A percentile compares a stretch with the other conserved stretches of the same genome.
Conservation (phyloP, 352 stramenopile species). For the Globisporangium sylvaticum region DNA sequence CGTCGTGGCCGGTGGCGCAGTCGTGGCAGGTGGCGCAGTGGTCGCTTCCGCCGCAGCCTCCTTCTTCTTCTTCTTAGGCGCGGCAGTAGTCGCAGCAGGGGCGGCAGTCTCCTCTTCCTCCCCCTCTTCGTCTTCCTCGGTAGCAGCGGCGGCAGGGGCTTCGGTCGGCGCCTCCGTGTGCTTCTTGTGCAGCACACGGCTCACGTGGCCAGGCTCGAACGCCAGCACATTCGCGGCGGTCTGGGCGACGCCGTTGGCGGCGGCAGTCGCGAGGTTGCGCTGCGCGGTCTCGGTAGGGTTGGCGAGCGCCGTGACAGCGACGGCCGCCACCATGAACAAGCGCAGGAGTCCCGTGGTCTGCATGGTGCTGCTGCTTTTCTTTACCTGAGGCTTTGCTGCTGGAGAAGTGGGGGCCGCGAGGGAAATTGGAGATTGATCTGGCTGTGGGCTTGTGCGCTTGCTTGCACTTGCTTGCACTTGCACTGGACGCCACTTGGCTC, state of each 20-base stretch:
- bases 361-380: slow-evolving; percentile 29
- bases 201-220: slow-evolving; percentile 24
- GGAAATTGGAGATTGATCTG: slow-evolving; percentile 54
- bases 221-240: slow-evolving; percentile 7
- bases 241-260: slow-evolving; percentile 18
- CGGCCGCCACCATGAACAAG: slow-evolving; percentile 43
- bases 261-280: slow-evolving; percentile 13
- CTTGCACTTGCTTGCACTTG: slow-evolving; percentile 14
- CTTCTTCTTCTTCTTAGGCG: slow-evolving; percentile 27
- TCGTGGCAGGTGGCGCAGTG: slow-evolving; percentile 27
- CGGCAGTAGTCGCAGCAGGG: slow-evolving; percentile 3
- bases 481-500: slow-evolving; percentile 18
- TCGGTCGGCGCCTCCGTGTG: background rate
- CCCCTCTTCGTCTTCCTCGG: slow-evolving; percentile 13
- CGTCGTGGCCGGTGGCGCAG: slow-evolving; percentile 5
- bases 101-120: slow-evolving; percentile 7
- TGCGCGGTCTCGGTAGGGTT: slow-evolving; percentile 16
- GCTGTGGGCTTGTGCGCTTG: background rate
- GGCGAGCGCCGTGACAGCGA: slow-evolving; percentile 40
- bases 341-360: slow-evolving; percentile 50
- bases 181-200: slow-evolving; percentile 32
- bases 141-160: slow-evolving; percentile 14
- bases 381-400: slow-evolving; percentile 13
- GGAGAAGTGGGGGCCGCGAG: slow-evolving; percentile 12
- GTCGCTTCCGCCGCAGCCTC: slow-evolving; percentile 19